Evolutionary conservation across 1,139 yeast genomes (phyloP), one percentile per base, ranked within the genome.

Genomic region (Diutina scorzettiae): DNA sequence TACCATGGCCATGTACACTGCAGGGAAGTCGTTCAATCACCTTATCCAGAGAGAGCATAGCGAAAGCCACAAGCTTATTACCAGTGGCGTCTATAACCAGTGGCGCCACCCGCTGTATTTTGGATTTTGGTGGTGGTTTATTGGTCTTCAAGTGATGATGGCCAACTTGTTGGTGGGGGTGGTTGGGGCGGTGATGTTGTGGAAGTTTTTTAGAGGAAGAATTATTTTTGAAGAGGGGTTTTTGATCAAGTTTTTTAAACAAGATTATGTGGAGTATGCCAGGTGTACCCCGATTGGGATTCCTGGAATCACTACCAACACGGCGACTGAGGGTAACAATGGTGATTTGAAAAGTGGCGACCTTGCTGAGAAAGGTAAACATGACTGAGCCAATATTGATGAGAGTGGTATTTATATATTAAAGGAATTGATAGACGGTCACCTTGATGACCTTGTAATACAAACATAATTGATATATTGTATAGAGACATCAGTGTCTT

Each of bases 81-180:
- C 85, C 0, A 50, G 61, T 6, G 98, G 97, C 0, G 64, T 91
- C 3, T 91, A 91, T 58, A 47, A 66, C 1, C 48, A 62, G 17
- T 61, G 75, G 8, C 69, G 98, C 46, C 98, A 91, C 57, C 98
- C 98, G 9, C 81, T 94, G 42, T 91, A 91, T 59, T 73, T 78
- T 44, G 98, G 97, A 1, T 91, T 83, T 57, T 89, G 80, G 55
- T 79, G 86, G 75, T 93, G 97, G 96, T 91, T 93, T 23, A 53
- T 89, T 3, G 97, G 97, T 0, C 69, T 87, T 2, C 95, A 91
- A 56, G 33, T 89, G 42, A 53, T 81, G 48, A 59, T 89, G 45
- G 63, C 76, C 41, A 91, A 87, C 58, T 44, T 56, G 34, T 37
- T 64, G 1, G 43, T 81, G 0, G 66, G 81, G 1, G 50, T 68